Evolutionary conservation across 192 early-diverging fungal species (phyloP).

Genomic region (Backusella australiensis): DNA sequence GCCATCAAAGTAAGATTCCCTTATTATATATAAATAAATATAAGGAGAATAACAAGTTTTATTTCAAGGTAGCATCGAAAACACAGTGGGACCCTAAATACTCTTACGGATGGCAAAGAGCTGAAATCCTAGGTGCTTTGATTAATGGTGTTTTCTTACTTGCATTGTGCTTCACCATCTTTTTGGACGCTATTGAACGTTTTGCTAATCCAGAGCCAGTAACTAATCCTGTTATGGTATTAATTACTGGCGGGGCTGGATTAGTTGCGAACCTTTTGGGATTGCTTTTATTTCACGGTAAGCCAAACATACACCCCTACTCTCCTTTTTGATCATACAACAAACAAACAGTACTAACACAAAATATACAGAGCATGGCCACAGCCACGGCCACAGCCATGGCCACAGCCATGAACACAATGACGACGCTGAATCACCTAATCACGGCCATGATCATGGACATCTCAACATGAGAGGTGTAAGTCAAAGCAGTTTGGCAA

Average conservation of each 20-base stretch:
- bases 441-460: slow-evolving; percentile 25
- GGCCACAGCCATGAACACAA: slow-evolving; percentile 32
- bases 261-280: slow-evolving; percentile 78
- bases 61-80: slow-evolving; percentile 55
- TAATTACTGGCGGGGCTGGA: slow-evolving; percentile 78
- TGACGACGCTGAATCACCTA: slow-evolving; percentile 20
- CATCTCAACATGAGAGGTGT: slow-evolving; percentile 55
- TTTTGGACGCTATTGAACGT: slow-evolving; percentile 83
- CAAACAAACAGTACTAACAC: not conserved
- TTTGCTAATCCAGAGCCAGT: slow-evolving; percentile 72
- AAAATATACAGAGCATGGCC: slow-evolving; percentile 14
- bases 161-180: slow-evolving; percentile 86
- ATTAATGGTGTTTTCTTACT: slow-evolving; percentile 89
- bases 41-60: not conserved
- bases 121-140: slow-evolving; percentile 91
- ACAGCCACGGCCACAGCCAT: not conserved
- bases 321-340: not conserved
- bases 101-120: slow-evolving; percentile 90
- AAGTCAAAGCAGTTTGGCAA: not conserved
- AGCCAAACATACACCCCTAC: not conserved
- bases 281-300: slow-evolving; percentile 77
- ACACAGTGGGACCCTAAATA: slow-evolving; percentile 59
- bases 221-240: slow-evolving; percentile 67
- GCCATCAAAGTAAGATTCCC: slow-evolving; percentile 56
- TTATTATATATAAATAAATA: slow-evolving; percentile 6